A percentile compares a stretch with the other conserved stretches of the same genome.
phyloP scores from a whole-genome alignment of 176 grass and related monocot genomes.

The Phoenix dactylifera region DNA sequence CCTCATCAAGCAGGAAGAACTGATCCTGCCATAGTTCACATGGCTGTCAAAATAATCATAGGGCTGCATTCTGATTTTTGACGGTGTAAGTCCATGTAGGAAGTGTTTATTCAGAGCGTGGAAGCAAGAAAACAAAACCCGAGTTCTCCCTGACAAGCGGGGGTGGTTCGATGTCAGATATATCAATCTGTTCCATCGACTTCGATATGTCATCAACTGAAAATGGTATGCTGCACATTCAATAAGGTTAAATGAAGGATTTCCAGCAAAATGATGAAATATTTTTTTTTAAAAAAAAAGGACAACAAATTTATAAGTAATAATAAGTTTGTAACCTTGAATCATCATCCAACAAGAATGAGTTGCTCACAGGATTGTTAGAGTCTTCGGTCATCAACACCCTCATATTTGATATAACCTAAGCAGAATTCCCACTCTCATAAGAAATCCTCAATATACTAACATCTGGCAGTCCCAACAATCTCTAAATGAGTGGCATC shows the following conservation, averaged over 20 bases:
- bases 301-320: constrained; percentile 3
- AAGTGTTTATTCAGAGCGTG: constrained; percentile 34
- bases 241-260: constrained; percentile 8
- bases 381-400: constrained; percentile 97
- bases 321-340: constrained; percentile 55
- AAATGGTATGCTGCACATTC: constrained; percentile 71
- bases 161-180: constrained; percentile 81
- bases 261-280: constrained; percentile 4
- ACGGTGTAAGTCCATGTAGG: too few species aligned
- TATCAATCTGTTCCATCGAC: constrained; percentile 81
- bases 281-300: neutral
- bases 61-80: too few species aligned
- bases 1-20: too few species aligned
- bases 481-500: neutral
- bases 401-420: constrained; percentile 99
- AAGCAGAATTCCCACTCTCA: constrained; percentile 10
- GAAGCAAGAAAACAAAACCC: constrained; percentile 83
- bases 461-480: neutral
- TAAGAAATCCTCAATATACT: neutral
- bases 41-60: too few species aligned
- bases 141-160: constrained; percentile 82
- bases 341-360: constrained; percentile 93
- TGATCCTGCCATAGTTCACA: too few species aligned
- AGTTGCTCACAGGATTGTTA: constrained; percentile 93
- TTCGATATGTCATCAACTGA: constrained; percentile 97